These are phyloP conservation scores for Phytophthora parvispora DNA, from an alignment of 352 stramenopile genomes.

Conservation along the genomic window DNA sequence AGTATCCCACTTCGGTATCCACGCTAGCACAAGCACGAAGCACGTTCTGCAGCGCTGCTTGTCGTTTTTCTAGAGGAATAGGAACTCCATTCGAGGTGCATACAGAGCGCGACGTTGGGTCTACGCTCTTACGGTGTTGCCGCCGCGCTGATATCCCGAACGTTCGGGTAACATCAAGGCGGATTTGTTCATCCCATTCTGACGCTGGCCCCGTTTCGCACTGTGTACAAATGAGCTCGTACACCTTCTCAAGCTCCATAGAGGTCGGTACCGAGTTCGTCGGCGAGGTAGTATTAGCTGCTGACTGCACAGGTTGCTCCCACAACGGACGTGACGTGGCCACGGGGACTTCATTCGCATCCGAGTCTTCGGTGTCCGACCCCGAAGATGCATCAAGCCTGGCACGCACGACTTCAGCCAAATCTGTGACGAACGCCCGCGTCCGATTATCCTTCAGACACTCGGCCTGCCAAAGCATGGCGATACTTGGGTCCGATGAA, in stretches of 20 bases:
- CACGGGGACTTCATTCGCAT: slow-evolving; percentile 38
- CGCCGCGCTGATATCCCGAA: slow-evolving; percentile 73
- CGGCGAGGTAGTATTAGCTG: neutral
- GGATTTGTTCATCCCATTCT: slow-evolving; percentile 75
- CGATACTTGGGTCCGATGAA: slow-evolving; percentile 27
- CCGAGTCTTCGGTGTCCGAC: slow-evolving; percentile 56
- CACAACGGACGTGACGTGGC: slow-evolving; percentile 16
- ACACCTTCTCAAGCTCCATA: slow-evolving; percentile 40
- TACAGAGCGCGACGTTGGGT: slow-evolving; percentile 12
- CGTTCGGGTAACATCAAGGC: slow-evolving; percentile 70
- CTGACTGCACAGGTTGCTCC: slow-evolving; percentile 13
- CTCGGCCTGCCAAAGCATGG: slow-evolving; percentile 51
- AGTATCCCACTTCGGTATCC: slow-evolving; percentile 80
- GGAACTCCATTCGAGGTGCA: slow-evolving; percentile 18
- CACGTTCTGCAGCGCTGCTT: slow-evolving; percentile 62
- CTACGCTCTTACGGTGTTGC: slow-evolving; percentile 33
- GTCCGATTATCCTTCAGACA: slow-evolving; percentile 64
- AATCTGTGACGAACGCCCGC: slow-evolving; percentile 54
- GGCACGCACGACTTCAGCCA: slow-evolving; percentile 60
- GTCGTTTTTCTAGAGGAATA: slow-evolving; percentile 42
- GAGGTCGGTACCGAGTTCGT: slow-evolving; percentile 11
- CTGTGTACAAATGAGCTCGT: slow-evolving; percentile 58
- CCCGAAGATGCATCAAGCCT: slow-evolving; percentile 51
- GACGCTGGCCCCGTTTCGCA: slow-evolving; percentile 38
- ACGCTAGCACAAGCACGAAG: slow-evolving; percentile 73